Conservation (phyloP, 768 basidiomycete species). For the Cytidiella melzeri region DNA sequence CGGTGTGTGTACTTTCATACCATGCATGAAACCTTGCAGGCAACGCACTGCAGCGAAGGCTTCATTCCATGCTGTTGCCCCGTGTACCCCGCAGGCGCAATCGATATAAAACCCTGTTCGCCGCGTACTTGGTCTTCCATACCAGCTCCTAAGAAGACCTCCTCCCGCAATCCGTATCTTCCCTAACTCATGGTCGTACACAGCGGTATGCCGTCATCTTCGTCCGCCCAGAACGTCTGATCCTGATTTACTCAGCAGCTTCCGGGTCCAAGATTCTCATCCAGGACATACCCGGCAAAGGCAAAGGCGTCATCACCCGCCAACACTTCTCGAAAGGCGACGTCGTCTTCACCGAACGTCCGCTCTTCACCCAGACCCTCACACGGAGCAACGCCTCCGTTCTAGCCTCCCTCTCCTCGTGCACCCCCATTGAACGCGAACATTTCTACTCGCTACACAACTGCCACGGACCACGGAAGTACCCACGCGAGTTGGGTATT, state of each 20-base stretch:
- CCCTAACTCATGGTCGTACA: too few species aligned
- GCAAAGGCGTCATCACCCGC: constrained; percentile 22
- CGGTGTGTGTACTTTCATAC: too few species aligned
- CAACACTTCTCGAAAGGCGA: constrained; percentile 19
- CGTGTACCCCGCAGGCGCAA: too few species aligned
- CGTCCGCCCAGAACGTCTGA: too few species aligned
- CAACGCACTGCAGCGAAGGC: too few species aligned
- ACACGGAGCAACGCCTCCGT: constrained; percentile 15
- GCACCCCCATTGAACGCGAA: constrained; percentile 19
- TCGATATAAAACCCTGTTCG: too few species aligned
- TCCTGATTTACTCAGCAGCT: neutral
- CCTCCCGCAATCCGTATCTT: too few species aligned
- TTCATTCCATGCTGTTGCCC: too few species aligned
- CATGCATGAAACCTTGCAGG: too few species aligned
- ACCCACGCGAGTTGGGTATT: constrained; percentile 20
- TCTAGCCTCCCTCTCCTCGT: constrained; percentile 14
- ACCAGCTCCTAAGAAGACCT: too few species aligned
- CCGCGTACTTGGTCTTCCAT: too few species aligned
- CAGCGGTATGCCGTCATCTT: too few species aligned
- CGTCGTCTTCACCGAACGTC: constrained; percentile 20
- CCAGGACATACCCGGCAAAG: constrained; percentile 18
- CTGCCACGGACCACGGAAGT: constrained; percentile 8
- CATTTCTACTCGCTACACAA: constrained; percentile 20
- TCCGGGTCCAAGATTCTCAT: neutral
- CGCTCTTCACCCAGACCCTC: constrained; percentile 20